These are phyloP conservation scores for Hypoxylon fuscum DNA, from an alignment of 495 filamentous ascomycete species.

Conservation along the genomic window DNA sequence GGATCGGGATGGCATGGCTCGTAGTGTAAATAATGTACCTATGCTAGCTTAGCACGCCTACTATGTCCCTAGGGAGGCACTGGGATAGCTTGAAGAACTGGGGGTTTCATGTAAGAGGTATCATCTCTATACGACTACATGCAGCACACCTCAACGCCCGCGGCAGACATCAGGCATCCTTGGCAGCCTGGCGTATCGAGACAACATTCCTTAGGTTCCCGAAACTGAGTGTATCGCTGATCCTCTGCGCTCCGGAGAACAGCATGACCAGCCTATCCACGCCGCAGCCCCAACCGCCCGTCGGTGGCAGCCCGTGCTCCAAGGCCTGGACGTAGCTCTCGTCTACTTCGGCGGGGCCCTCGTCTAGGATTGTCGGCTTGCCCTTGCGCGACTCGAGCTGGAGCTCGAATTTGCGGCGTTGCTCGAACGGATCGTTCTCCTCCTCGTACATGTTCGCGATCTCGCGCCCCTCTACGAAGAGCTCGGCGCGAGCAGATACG, in stretches of 20 bases:
- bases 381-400: constrained; percentile 54
- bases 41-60: no score
- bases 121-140: constrained; percentile 17
- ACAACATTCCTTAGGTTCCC: constrained; percentile 80
- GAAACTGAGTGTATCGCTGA: constrained; percentile 86
- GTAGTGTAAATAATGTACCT: no score
- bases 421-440: constrained; percentile 91
- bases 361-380: constrained; percentile 17
- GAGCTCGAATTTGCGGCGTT: constrained; percentile 80
- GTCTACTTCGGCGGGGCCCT: constrained; percentile 63
- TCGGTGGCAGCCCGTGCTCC: constrained; percentile 89
- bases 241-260: constrained; percentile 76
- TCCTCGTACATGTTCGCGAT: constrained; percentile 97
- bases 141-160: neutral
- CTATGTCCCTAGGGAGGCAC: no score
- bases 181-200: constrained; percentile 41
- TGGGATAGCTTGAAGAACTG: no score
- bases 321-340: constrained; percentile 85
- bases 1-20: no score
- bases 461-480: constrained; percentile 83
- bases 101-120: constrained; percentile 16
- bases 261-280: constrained; percentile 91
- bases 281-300: constrained; percentile 95
- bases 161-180: constrained; percentile 3
- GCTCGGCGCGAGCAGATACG: constrained; percentile 81